Evolutionary conservation across 176 grass and related monocot genomes (phyloP).

Genomic region (Phragmites australis): DNA sequence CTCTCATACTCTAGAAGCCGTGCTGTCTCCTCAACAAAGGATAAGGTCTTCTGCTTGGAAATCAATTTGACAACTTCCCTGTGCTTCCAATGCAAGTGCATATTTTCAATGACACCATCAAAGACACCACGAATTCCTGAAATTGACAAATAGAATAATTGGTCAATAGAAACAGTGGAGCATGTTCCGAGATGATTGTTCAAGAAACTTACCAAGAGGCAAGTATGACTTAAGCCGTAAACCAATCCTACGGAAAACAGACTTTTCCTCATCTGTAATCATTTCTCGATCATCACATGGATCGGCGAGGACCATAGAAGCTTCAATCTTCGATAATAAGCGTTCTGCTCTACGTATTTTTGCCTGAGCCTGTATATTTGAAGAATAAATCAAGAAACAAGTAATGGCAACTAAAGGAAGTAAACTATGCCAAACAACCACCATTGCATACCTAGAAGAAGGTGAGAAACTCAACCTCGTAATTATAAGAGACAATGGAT

Average conservation of each 20-base stretch:
- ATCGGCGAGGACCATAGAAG: constrained; percentile 67
- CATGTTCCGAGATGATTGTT: constrained; percentile 6
- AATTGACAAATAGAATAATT: constrained; percentile 27
- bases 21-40: constrained; percentile 86
- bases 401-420: background rate
- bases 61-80: constrained; percentile 95
- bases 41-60: constrained; percentile 83
- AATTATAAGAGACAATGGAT: constrained; percentile 7
- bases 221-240: constrained; percentile 89
- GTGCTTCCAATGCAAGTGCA: constrained; percentile 99
- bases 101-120: constrained; percentile 95
- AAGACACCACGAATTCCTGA: constrained; percentile 92
- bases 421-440: background rate
- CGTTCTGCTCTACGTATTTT: constrained; percentile 73
- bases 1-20: constrained; percentile 87
- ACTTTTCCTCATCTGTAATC: constrained; percentile 91
- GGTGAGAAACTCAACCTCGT: background rate
- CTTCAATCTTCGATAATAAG: constrained; percentile 79
- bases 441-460: constrained; percentile 3
- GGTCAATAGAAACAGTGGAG: constrained; percentile 4
- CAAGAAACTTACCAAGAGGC: constrained; percentile 73
- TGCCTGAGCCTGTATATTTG: constrained; percentile 64
- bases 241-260: constrained; percentile 91
- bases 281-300: constrained; percentile 81
- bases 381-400: constrained; percentile 18